A percentile compares a stretch with the other conserved stretches of the same genome.
Conservation (phyloP, 768 basidiomycete genomes). For the Trametes meyenii region DNA sequence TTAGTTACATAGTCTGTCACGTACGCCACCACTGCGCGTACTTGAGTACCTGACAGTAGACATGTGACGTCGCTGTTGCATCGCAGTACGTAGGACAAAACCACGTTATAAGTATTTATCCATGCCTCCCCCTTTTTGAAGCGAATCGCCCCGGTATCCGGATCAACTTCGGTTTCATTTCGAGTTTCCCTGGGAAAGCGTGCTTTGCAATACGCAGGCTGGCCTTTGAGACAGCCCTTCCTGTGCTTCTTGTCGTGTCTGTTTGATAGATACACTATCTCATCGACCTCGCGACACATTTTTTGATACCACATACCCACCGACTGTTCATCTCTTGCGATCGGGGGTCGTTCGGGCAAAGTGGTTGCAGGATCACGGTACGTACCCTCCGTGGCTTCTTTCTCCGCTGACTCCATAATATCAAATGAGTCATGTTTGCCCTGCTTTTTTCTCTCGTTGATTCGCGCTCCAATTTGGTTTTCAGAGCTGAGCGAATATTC, state of each 20-base stretch:
- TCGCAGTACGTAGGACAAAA: constrained; percentile 37
- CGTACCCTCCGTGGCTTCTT: too few species aligned
- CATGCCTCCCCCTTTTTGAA: constrained; percentile 37
- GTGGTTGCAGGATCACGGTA: background rate
- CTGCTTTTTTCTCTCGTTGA: too few species aligned
- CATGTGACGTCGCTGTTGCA: constrained; percentile 47
- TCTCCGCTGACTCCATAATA: too few species aligned
- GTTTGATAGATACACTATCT: constrained; percentile 14
- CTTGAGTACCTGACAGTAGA: constrained; percentile 42
- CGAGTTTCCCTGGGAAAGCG: constrained; percentile 39
- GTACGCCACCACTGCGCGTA: constrained; percentile 43
- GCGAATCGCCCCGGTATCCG: constrained; percentile 32
- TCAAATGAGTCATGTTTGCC: too few species aligned
- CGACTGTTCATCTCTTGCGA: too few species aligned
- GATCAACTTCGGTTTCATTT: constrained; percentile 33
- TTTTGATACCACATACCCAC: background rate
- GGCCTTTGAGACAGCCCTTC: constrained; percentile 34
- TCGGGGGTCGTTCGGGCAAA: background rate
- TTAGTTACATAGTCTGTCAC: constrained; percentile 49
- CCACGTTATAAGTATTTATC: constrained; percentile 40
- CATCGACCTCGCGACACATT: background rate
- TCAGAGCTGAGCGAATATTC: too few species aligned
- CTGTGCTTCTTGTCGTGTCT: background rate
- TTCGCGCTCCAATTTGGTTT: too few species aligned
- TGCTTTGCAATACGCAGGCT: constrained; percentile 36